phyloP scores from a whole-genome alignment of 2,329 filamentous ascomycete species.

The Ilyonectria robusta region DNA sequence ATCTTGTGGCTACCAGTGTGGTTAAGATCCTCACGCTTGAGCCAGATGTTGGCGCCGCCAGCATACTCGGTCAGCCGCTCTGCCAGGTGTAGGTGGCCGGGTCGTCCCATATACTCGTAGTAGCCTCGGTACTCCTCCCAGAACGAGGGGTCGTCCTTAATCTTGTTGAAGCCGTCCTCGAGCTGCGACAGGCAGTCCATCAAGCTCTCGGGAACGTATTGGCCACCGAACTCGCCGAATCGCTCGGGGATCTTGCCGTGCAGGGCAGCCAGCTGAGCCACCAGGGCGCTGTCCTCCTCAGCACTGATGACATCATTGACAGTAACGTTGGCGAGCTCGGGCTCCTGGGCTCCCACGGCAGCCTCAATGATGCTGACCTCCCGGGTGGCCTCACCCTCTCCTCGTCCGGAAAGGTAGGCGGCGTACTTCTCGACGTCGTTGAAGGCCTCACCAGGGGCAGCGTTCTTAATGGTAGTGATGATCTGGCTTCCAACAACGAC shows the following conservation, averaged over 20 bases:
- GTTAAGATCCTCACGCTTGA: conserved; percentile 98
- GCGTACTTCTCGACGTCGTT: conserved; percentile 90
- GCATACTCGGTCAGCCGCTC: conserved; percentile 90
- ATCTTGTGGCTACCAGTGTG: conserved; percentile 99
- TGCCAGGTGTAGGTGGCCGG: conserved; percentile 91
- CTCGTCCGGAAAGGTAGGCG: conserved; percentile 73
- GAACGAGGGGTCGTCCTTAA: conserved; percentile 89
- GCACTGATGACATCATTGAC: conserved; percentile 71
- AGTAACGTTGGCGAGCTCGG: conserved; percentile 60
- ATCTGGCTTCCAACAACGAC: conserved; percentile 98
- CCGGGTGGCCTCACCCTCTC: conserved; percentile 62
- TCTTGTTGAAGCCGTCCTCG: conserved; percentile 90
- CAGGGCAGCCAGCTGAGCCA: conserved; percentile 87
- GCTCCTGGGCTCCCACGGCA: conserved; percentile 66
- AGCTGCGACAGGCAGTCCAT: conserved; percentile 97
- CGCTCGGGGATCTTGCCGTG: conserved; percentile 86
- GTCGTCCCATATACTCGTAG: conserved; percentile 97
- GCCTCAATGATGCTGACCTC: conserved; percentile 81
- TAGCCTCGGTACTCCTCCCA: conserved; percentile 98
- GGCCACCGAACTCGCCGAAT: conserved; percentile 96
- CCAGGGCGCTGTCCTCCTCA: conserved; percentile 71
- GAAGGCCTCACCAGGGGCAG: conserved; percentile 55
- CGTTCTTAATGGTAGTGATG: conserved; percentile 77
- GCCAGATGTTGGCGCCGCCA: conserved; percentile 95
- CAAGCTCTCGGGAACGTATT: conserved; percentile 96